Evolutionary conservation across 2,329 filamentous ascomycete species (phyloP).

Genomic region (Colletotrichum sp.): DNA sequence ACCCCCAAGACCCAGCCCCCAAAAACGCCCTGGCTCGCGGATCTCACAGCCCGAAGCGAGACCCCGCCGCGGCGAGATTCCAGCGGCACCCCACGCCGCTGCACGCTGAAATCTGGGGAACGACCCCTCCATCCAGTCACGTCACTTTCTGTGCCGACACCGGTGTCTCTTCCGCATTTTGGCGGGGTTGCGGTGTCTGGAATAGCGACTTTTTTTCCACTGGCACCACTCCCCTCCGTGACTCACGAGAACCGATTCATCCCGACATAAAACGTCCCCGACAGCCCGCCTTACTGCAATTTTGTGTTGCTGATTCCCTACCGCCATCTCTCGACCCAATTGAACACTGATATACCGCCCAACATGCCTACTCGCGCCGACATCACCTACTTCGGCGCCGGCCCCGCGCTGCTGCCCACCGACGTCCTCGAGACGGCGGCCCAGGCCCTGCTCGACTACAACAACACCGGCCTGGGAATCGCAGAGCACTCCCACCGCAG

Average conservation of each 20-base stretch:
- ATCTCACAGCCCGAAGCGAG: neutral
- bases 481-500: slow-evolving; percentile 93
- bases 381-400: slow-evolving; percentile 87
- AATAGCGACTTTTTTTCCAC: slow-evolving; percentile 15
- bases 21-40: neutral
- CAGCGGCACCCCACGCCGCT: slow-evolving; percentile 13
- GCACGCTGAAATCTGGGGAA: slow-evolving; percentile 6
- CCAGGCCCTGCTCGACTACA: slow-evolving; percentile 79
- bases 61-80: slow-evolving; percentile 1
- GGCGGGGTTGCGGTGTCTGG: slow-evolving; percentile 19
- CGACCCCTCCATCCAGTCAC: slow-evolving; percentile 20
- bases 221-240: slow-evolving; percentile 5
- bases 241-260: slow-evolving; percentile 4
- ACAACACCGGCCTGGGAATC: slow-evolving; percentile 79
- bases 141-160: slow-evolving; percentile 17
- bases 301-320: neutral
- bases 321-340: neutral
- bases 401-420: slow-evolving; percentile 85
- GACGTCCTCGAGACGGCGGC: slow-evolving; percentile 79
- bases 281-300: neutral
- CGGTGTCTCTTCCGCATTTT: slow-evolving; percentile 12
- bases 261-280: neutral
- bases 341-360: neutral
- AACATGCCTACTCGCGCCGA: slow-evolving; percentile 74
- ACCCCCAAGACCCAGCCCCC: neutral